Evolutionary conservation across 1,284 basidiomycete genomes (phyloP), one percentile per base, ranked within the genome.

Genomic region (Irpex sp.): DNA sequence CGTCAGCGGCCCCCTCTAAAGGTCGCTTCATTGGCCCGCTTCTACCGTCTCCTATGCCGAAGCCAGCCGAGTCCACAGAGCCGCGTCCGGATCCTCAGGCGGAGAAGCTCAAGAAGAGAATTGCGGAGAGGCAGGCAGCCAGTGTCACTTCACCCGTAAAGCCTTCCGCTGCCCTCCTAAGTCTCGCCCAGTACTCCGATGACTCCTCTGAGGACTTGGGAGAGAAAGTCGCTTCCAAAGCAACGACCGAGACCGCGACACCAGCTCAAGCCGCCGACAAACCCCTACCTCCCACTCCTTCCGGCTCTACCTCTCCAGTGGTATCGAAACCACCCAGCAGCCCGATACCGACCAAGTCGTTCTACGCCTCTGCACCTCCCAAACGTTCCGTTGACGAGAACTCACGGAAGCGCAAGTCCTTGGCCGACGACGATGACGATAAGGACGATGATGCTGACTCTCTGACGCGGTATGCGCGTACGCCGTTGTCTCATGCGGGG

Each of bases 11-110:
- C 60, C 71, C 82, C 72, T 76, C 82, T 26, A 71, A 78, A 5
- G 73, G 71, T 44, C 79, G 82, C 3, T 88, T 90, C 69, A 88
- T 90, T 66, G 88, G 88, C 1, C 89, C 89, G 17, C 71, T 82
- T 40, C 77, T 88, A 40, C 89, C 90, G 37, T 79, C 83, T 1
- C 74, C 80, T 13, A 26, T 64, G 8, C 68, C 72, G 26, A 56
- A 64, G 4, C 57, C 57, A 34, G 52, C 59, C 51, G 68, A 71
- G n/a, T 51, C 71, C 8, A 66, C 63, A 51, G 69, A 65, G 64
- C 19, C 54, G 11, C 54, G 61, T 58, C 64, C 69, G 5, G 87
- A 91, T 69, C 89, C 87, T 11, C 88, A 89, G 72, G 85, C 88
- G 4, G 76, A 78, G 40, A 69, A 75, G 19, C 70, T 91, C 59